A percentile compares a stretch with the other conserved stretches of the same genome.
These are phyloP conservation scores for Quercus gilva DNA, from an alignment of 306 rosid species.

Conservation along the genomic window DNA sequence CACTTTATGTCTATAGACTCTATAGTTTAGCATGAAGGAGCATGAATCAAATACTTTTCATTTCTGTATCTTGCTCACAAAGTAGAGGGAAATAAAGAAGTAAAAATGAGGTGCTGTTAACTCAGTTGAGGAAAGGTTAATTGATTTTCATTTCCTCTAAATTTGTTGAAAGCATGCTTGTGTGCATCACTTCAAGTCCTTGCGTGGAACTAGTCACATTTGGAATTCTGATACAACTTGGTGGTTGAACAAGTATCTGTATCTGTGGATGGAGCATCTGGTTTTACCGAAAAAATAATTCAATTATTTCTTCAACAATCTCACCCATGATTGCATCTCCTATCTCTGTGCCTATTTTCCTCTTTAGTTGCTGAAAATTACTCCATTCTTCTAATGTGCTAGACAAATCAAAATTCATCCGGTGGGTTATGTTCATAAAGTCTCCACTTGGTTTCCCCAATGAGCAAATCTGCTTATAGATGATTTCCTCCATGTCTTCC, in stretches of 20 bases:
- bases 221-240: neutral
- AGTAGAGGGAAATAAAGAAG: neutral
- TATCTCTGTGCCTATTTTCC: constrained; percentile 26
- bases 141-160: neutral
- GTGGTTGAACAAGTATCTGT: neutral
- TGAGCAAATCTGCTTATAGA: constrained; percentile 14
- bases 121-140: neutral
- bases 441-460: constrained; percentile 27
- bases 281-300: constrained; percentile 21
- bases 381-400: constrained; percentile 32
- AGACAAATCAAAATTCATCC: constrained; percentile 20
- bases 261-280: neutral
- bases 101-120: neutral
- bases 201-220: neutral
- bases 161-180: neutral
- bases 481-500: constrained; percentile 7
- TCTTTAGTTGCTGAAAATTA: constrained; percentile 13
- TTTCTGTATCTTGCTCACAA: neutral
- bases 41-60: neutral
- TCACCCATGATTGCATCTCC: constrained; percentile 50
- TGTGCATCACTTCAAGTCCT: neutral
- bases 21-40: neutral
- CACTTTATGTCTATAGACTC: neutral
- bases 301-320: constrained; percentile 28
- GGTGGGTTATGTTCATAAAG: constrained; percentile 3